Percentiles rank a stretch among this genome's conserved stretches.
phyloP scores from a whole-genome alignment of 2,329 filamentous ascomycete genomes.

The Colletotrichum sansevieriae region DNA sequence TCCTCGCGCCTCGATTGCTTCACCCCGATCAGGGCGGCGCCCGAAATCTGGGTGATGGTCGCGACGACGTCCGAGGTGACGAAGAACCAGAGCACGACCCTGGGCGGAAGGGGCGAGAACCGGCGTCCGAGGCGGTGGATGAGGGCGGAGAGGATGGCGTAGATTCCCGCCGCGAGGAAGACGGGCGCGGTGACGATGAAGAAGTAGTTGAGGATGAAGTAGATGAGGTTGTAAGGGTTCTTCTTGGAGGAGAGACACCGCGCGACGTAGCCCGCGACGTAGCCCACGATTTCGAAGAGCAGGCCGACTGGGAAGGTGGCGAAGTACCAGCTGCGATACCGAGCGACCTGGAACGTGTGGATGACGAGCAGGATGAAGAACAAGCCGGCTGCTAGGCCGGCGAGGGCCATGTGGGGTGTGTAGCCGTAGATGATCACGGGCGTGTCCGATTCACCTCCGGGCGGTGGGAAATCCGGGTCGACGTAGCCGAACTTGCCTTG shows the following conservation, averaged over 20 bases:
- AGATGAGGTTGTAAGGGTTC: conserved; percentile 66
- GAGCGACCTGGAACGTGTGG: conserved; percentile 54
- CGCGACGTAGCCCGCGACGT: conserved; percentile 63
- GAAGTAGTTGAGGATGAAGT: conserved; percentile 72
- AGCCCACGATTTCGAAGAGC: conserved; percentile 63
- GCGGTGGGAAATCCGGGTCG: conserved; percentile 66
- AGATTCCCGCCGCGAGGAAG: conserved; percentile 68
- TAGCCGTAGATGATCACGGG: conserved; percentile 65
- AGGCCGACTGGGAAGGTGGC: conserved; percentile 58
- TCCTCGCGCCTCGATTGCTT: conserved; percentile 62
- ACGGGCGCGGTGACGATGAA: conserved; percentile 72
- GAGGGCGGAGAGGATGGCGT: conserved; percentile 65
- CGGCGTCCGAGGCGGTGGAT: conserved; percentile 59
- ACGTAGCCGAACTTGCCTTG: conserved; percentile 53
- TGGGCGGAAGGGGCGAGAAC: conserved; percentile 60
- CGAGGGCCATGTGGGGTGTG: conserved; percentile 60
- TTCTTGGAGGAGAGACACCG: conserved; percentile 61
- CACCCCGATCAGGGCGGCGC: conserved; percentile 66
- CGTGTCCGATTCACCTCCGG: conserved; percentile 59
- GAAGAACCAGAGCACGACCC: conserved; percentile 65
- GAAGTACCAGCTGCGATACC: conserved; percentile 61
- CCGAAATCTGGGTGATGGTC: conserved; percentile 66
- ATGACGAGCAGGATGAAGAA: conserved; percentile 56
- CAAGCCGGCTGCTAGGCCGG: conserved; percentile 57
- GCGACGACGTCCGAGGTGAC: conserved; percentile 66